Evolutionary conservation across 2,329 filamentous ascomycete genomes (phyloP).

Genomic region (Amauroascus niger): DNA sequence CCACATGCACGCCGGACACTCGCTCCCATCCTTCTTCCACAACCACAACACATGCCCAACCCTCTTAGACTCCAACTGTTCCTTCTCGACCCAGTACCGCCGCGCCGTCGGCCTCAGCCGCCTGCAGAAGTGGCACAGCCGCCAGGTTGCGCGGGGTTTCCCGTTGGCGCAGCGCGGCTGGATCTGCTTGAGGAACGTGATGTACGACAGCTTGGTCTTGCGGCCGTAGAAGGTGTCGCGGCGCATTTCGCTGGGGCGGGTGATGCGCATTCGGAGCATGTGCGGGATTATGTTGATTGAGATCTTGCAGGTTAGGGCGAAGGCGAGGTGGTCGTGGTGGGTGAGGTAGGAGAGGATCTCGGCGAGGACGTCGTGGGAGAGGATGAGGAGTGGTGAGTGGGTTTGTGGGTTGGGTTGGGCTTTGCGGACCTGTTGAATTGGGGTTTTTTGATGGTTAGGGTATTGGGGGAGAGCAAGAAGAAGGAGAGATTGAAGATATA

Average conservation of each 20-base stretch:
- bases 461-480: no score
- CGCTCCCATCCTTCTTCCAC: neutral
- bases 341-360: conserved; percentile 1
- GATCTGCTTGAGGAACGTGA: neutral
- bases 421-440: conserved; percentile 3
- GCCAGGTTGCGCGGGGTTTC: neutral
- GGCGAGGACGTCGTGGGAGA: neutral
- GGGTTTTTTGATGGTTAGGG: no score
- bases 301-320: conserved; percentile 2
- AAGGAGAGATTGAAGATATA: neutral
- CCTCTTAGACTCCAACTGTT: neutral
- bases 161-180: neutral
- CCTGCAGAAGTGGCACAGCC: neutral
- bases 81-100: neutral
- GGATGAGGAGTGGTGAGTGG: neutral
- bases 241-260: neutral
- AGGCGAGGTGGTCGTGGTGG: conserved; percentile 1
- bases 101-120: neutral
- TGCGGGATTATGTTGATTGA: neutral
- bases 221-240: neutral
- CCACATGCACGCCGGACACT: neutral
- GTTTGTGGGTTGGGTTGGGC: neutral
- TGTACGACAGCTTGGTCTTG: neutral
- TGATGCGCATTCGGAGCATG: neutral
- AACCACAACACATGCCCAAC: neutral